Evolutionary conservation across 495 filamentous ascomycete species (phyloP).

Genomic region (Tuber calosporum): DNA sequence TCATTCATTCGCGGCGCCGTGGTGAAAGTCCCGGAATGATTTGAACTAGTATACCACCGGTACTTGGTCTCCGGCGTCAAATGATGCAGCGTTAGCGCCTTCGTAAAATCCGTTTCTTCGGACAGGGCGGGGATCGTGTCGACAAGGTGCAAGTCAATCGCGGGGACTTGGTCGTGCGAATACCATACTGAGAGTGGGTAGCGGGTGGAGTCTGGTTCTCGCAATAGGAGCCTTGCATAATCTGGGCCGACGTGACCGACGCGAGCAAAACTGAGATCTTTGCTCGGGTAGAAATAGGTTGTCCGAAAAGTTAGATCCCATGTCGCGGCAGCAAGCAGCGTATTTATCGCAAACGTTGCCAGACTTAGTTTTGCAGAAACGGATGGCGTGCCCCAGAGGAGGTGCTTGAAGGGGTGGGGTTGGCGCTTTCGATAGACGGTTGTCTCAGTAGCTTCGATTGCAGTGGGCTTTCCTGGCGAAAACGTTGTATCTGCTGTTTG

Average conservation of each 20-base stretch:
- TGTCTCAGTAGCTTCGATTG: constrained; percentile 52
- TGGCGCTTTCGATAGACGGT: constrained; percentile 44
- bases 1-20: constrained; percentile 62
- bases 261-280: constrained; percentile 75
- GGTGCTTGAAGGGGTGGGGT: constrained; percentile 50
- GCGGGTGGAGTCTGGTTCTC: constrained; percentile 69
- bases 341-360: constrained; percentile 65
- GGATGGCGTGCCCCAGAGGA: constrained; percentile 70
- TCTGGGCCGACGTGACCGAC: constrained; percentile 77
- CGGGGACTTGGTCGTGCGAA: constrained; percentile 47
- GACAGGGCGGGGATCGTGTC: constrained; percentile 47
- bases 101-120: constrained; percentile 75
- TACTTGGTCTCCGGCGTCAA: constrained; percentile 61
- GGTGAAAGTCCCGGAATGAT: constrained; percentile 67
- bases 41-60: constrained; percentile 74
- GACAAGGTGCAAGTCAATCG: constrained; percentile 22
- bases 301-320: constrained; percentile 70
- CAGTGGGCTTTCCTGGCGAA: constrained; percentile 42
- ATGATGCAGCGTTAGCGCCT: constrained; percentile 52
- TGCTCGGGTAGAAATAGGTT: constrained; percentile 55
- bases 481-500: constrained; percentile 25
- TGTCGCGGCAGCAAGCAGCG: constrained; percentile 56
- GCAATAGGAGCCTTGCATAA: constrained; percentile 70
- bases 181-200: constrained; percentile 68
- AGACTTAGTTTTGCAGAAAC: constrained; percentile 52